Conservation (phyloP, 2,329 filamentous ascomycete genomes). For the Colletotrichum simmondsii region DNA sequence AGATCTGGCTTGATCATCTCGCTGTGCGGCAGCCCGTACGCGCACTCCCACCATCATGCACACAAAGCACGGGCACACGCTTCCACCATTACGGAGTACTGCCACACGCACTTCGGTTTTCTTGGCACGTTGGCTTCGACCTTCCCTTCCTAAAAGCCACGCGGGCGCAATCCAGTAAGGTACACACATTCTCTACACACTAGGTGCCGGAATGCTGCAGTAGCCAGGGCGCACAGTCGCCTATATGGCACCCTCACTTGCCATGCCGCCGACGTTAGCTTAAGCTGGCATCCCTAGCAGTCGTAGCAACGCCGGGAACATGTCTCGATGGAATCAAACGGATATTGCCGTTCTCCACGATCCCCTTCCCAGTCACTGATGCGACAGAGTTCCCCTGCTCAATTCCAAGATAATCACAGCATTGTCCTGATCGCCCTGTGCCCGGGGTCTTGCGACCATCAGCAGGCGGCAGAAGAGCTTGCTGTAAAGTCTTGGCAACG, state of each 20-base stretch:
- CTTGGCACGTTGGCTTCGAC: conserved; percentile 28
- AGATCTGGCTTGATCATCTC: neutral
- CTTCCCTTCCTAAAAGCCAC: neutral
- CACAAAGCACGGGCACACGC: neutral
- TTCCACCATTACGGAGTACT: neutral
- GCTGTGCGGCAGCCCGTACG: neutral
- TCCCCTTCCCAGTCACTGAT: neutral
- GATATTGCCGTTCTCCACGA: neutral
- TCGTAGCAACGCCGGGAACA: neutral
- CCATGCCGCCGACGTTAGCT: neutral
- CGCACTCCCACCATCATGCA: neutral
- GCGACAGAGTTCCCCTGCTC: neutral
- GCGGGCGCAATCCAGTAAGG: neutral
- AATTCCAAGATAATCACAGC: neutral
- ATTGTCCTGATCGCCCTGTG: neutral
- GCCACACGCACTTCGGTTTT: conserved; percentile 9
- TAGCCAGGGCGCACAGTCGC: neutral
- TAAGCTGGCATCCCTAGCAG: neutral
- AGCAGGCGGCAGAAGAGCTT: neutral
- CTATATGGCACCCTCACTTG: neutral
- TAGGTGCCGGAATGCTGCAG: conserved; percentile 5
- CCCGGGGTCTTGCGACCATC: neutral
- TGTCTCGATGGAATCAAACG: neutral
- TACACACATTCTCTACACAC: neutral
- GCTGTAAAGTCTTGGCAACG: neutral